Conservation (phyloP, 2,329 filamentous ascomycete genomes). For the Colletotrichum musicola region DNA sequence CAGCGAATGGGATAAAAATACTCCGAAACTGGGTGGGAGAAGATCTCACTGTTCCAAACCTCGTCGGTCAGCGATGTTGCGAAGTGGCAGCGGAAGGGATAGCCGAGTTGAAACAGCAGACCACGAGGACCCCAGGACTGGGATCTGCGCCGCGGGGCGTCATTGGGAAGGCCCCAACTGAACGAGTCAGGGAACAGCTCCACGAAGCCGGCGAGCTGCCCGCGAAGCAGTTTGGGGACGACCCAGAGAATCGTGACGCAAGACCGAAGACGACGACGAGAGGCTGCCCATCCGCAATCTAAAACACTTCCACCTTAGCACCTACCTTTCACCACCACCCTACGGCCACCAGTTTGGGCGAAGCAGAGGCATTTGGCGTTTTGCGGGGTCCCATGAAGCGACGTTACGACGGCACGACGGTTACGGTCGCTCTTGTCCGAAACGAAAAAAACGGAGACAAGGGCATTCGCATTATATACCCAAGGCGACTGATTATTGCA, state of each 20-base stretch:
- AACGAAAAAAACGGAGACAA: not conserved
- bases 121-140: not conserved
- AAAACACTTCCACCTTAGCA: not conserved
- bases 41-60: not conserved
- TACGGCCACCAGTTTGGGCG: not conserved
- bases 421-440: conserved; percentile 13
- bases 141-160: not conserved
- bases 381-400: conserved; percentile 6
- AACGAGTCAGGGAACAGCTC: conserved; percentile 12
- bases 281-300: conserved; percentile 5
- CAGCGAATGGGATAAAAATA: not conserved
- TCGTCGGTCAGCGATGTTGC: not conserved
- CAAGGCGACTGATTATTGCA: conserved; percentile 19
- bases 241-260: not conserved
- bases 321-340: not conserved
- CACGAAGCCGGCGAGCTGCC: conserved; percentile 1
- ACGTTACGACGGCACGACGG: conserved; percentile 23
- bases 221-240: not conserved
- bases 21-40: not conserved
- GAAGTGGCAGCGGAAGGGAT: not conserved
- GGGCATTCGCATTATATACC: conserved; percentile 37
- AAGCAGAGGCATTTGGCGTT: conserved; percentile 22
- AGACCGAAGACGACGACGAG: not conserved
- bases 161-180: not conserved
- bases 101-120: not conserved